Conservation (phyloP, 2,329 filamentous ascomycete species). For the Rutstroemia sydowiana region DNA sequence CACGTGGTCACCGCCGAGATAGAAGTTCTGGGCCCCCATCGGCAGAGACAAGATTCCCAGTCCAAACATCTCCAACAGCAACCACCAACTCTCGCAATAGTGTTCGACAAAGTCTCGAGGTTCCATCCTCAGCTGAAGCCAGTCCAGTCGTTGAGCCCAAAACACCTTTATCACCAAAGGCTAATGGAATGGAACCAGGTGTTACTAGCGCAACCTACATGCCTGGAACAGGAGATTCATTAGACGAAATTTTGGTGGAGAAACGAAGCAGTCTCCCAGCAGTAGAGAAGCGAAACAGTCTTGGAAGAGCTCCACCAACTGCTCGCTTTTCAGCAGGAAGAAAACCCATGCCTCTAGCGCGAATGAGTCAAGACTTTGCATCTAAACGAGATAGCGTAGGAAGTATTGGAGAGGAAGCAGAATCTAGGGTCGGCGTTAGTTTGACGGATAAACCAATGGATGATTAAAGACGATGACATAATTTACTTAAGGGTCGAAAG, state of each 20-base stretch:
- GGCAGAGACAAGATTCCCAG: conserved; percentile 75
- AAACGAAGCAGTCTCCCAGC: conserved; percentile 26
- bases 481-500: background rate
- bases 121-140: conserved; percentile 43
- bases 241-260: conserved; percentile 8
- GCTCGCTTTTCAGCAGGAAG: conserved; percentile 37
- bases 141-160: conserved; percentile 17
- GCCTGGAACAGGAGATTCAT: conserved; percentile 23
- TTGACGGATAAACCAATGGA: background rate
- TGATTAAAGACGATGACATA: conserved; percentile 28
- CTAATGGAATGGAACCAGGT: conserved; percentile 18
- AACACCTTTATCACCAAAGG: conserved; percentile 18
- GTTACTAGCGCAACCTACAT: conserved; percentile 27
- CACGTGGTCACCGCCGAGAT: conserved; percentile 65
- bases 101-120: conserved; percentile 66
- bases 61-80: conserved; percentile 57
- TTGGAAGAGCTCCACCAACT: conserved; percentile 42
- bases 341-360: conserved; percentile 28
- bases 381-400: conserved; percentile 27
- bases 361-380: conserved; percentile 26
- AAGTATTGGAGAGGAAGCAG: conserved; percentile 20
- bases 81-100: conserved; percentile 32
- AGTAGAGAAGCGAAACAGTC: conserved; percentile 56
- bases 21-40: conserved; percentile 65
- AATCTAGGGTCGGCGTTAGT: conserved; percentile 43